Conservation (phyloP, 495 filamentous ascomycete species). For the Pseudevernia furfuracea region DNA sequence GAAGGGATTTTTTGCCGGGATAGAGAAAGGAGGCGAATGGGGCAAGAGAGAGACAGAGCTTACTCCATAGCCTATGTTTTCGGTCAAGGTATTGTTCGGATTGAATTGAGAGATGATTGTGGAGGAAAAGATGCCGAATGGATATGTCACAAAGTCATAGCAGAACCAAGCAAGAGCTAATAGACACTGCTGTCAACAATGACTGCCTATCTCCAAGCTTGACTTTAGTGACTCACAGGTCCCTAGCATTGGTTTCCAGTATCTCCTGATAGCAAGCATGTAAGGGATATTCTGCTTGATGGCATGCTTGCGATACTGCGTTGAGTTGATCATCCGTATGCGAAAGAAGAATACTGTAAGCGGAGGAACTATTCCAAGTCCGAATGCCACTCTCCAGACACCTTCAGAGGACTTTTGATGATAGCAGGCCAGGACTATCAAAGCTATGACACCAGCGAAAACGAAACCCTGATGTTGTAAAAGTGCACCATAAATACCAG, state of each 20-base stretch:
- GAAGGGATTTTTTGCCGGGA: neutral
- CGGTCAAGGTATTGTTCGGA: neutral
- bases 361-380: constrained; percentile 6
- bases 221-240: neutral
- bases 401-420: constrained; percentile 9
- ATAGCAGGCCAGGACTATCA: constrained; percentile 2
- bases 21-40: neutral
- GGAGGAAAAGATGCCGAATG: constrained; percentile 9
- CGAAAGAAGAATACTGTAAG: constrained; percentile 12
- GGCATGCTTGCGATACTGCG: constrained; percentile 14
- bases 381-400: constrained; percentile 12
- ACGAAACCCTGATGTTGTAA: neutral
- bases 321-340: constrained; percentile 11
- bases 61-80: constrained; percentile 11
- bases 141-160: constrained; percentile 13
- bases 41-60: neutral
- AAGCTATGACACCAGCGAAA: constrained; percentile 1
- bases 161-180: constrained; percentile 10
- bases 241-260: constrained; percentile 8
- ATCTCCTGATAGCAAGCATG: constrained; percentile 1
- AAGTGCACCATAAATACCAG: neutral
- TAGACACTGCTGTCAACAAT: neutral
- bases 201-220: neutral
- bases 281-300: constrained; percentile 7
- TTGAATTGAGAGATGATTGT: constrained; percentile 9